phyloP scores from a whole-genome alignment of 2,329 filamentous ascomycete species.

The Neopestalotiopsis rosae region DNA sequence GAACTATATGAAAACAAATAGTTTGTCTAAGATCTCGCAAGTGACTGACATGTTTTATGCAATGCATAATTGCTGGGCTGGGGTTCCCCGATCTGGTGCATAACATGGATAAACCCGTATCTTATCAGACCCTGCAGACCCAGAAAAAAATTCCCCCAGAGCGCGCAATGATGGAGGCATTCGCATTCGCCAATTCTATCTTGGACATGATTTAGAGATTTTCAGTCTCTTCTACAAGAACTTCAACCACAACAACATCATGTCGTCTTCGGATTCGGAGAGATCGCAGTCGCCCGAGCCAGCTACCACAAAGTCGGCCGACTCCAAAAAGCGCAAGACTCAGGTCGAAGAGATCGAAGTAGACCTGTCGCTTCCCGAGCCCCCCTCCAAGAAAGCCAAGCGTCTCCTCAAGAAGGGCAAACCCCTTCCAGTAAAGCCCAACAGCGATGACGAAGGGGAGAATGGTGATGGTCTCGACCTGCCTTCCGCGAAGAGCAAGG shows the following conservation, averaged over 20 bases:
- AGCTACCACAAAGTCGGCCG: not conserved
- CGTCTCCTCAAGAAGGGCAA: conserved; percentile 89
- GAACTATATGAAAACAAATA: no score
- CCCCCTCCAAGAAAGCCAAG: conserved; percentile 91
- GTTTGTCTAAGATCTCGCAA: no score
- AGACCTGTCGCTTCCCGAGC: conserved; percentile 86
- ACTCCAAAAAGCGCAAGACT: conserved; percentile 74
- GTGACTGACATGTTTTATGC: no score
- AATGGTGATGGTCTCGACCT: conserved; percentile 37
- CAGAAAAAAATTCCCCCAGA: conserved; percentile 34
- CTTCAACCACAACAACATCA: not conserved
- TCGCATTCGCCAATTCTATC: not conserved
- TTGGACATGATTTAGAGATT: not conserved
- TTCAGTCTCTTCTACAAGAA: not conserved
- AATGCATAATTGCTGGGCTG: not conserved
- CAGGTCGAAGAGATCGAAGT: conserved; percentile 81
- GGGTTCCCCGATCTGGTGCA: not conserved
- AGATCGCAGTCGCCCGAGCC: conserved; percentile 22
- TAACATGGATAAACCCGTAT: conserved; percentile 27
- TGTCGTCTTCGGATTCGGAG: conserved; percentile 20
- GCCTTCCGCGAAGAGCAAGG: conserved; percentile 34
- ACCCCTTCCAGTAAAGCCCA: conserved; percentile 52
- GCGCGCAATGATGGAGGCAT: not conserved
- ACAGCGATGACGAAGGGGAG: conserved; percentile 46
- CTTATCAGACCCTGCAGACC: conserved; percentile 38